phyloP scores from a whole-genome alignment of 2,329 filamentous ascomycete genomes.

The Fusarium luffae region DNA sequence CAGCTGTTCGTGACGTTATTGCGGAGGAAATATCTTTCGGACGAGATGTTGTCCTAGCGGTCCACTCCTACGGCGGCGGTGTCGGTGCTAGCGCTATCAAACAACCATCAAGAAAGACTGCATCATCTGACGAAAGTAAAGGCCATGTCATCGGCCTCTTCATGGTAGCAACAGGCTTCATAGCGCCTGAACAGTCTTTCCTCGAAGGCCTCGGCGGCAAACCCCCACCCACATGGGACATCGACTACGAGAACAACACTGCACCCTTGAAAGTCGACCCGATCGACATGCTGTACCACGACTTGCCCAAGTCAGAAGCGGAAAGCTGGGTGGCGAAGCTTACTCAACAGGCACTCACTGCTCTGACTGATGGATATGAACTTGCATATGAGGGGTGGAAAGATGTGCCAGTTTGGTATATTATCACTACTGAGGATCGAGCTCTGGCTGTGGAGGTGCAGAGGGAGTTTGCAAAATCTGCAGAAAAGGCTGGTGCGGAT shows the following conservation, averaged over 20 bases:
- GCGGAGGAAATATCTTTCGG: slow-evolving; percentile 50
- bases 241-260: slow-evolving; percentile 54
- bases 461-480: slow-evolving; percentile 51
- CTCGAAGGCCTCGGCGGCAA: slow-evolving; percentile 55
- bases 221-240: slow-evolving; percentile 56
- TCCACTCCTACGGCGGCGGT: slow-evolving; percentile 62
- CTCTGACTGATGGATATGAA: slow-evolving; percentile 59
- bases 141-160: slow-evolving; percentile 58
- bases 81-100: slow-evolving; percentile 59
- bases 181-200: slow-evolving; percentile 52
- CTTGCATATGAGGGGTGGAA: slow-evolving; percentile 58
- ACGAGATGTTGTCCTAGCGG: slow-evolving; percentile 58
- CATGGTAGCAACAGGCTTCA: slow-evolving; percentile 59
- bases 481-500: slow-evolving; percentile 51
- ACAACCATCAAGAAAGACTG: slow-evolving; percentile 48
- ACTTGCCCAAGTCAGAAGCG: slow-evolving; percentile 57
- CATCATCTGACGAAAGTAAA: neutral
- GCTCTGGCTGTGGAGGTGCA: slow-evolving; percentile 55
- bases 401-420: slow-evolving; percentile 60
- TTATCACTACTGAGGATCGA: slow-evolving; percentile 56
- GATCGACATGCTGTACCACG: slow-evolving; percentile 61
- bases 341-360: slow-evolving; percentile 54
- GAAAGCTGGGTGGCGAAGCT: slow-evolving; percentile 57
- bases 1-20: slow-evolving; percentile 53
- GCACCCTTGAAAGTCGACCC: slow-evolving; percentile 54